Base-by-base conservation (phyloP, 2,329 filamentous ascomycete species). In the Cladophialophora immunda region DNA sequence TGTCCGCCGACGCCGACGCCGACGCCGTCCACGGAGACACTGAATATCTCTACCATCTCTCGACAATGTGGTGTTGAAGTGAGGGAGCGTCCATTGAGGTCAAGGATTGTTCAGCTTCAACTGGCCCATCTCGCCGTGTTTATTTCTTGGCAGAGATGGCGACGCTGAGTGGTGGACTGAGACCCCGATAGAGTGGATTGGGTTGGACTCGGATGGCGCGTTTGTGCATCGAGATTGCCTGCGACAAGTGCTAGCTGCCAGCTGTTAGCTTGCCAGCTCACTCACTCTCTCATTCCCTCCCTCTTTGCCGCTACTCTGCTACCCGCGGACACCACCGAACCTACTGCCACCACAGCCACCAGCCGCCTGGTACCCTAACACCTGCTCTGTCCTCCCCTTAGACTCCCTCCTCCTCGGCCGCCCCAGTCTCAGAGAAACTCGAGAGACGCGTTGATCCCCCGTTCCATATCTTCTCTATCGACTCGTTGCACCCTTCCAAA, bases 151-250 rank as follows among this genome's bases (percentile, higher is more conserved):
- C 65, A 32, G 11, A 25, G 30, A 38, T 22, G 36, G 47, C 47
- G 50, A 59, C 34, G 36, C 36, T 67, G 65, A 67, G 27, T 67
- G 65, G 65, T 62, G 47, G 59, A 55, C 36, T 41, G n/a, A 5
- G 5, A 8, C 15, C 38, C 11, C n/a, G 53, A 55, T 27, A 30
- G 52, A 22, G 19, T 17, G 29, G 52, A 19, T 11, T 45, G 38
- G 34, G n/a, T 19, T 45, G 4, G 38, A 22, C n/a, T 45, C 27
- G 58, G 29, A 30, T n/a, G 34, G n/a, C 19, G 58, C 50, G 45
- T 38, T n/a, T 53, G 58, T 29, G 47, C 45, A 32, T 45, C 32
- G 58, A 54, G 36, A 61, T 61, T 60, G 38, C 57, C 57, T 50
- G 41, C 57, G 32, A 56, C n/a, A n/a, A n/a, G n/a, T n/a, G 34